Conservation (phyloP, 2,329 filamentous ascomycete genomes). For the Beauveria bassiana region DNA sequence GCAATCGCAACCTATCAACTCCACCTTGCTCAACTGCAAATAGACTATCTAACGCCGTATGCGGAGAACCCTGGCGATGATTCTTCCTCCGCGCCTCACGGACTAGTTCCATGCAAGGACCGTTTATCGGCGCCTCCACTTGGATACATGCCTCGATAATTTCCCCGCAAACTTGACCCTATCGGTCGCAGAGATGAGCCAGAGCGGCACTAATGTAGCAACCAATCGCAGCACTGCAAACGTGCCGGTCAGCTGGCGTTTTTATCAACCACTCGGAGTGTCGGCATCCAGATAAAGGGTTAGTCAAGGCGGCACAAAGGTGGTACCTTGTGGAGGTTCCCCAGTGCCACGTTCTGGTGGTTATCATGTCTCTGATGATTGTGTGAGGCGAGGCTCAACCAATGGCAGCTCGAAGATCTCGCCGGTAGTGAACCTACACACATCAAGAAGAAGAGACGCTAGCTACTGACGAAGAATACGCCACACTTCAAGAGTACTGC, state of each 20-base stretch:
- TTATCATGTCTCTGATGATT: background rate
- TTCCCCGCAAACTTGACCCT: conserved; percentile 3
- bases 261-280: too few species aligned
- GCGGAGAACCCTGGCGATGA: background rate
- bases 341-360: background rate
- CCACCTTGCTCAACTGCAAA: background rate
- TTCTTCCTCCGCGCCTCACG: background rate
- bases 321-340: too few species aligned
- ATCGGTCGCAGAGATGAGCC: background rate
- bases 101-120: background rate
- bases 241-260: background rate
- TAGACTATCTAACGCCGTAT: background rate
- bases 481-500: background rate
- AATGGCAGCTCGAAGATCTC: background rate
- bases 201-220: background rate
- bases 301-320: background rate
- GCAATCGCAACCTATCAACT: background rate
- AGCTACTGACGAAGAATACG: background rate
- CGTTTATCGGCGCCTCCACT: background rate
- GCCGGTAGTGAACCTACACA: background rate
- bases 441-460: background rate
- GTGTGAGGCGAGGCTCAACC: background rate
- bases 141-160: background rate
- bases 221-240: background rate
- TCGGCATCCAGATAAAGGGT: too few species aligned